phyloP scores from a whole-genome alignment of 2,329 filamentous ascomycete species.

The Venturiaceae sp. region DNA sequence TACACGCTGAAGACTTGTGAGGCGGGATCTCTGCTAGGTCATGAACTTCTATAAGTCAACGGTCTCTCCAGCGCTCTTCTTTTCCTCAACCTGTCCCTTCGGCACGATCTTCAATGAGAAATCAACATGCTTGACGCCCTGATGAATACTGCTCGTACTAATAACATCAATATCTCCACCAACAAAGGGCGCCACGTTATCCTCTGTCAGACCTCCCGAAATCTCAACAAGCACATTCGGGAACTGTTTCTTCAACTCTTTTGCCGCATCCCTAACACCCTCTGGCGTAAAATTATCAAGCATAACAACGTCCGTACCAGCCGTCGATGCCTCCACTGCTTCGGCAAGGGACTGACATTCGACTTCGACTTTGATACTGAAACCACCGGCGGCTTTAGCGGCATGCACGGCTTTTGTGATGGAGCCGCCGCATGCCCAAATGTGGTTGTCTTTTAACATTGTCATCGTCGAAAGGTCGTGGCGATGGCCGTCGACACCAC shows the following conservation, averaged over 20 bases:
- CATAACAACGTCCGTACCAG: conserved; percentile 94
- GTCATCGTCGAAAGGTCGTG: conserved; percentile 87
- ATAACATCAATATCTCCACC: conserved; percentile 78
- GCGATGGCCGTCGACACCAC: conserved; percentile 82
- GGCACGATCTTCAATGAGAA: conserved; percentile 84
- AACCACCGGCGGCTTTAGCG: conserved; percentile 76
- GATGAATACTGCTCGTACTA: conserved; percentile 93
- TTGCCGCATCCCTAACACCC: conserved; percentile 65
- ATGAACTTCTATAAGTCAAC: too few species aligned
- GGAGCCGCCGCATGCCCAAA: conserved; percentile 68
- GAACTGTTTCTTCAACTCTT: conserved; percentile 71
- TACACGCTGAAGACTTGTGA: too few species aligned
- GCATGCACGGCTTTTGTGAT: conserved; percentile 80
- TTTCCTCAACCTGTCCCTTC: conserved; percentile 15
- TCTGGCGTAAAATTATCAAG: conserved; percentile 87
- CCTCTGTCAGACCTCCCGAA: conserved; percentile 76
- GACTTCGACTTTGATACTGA: conserved; percentile 90
- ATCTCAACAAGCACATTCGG: conserved; percentile 70
- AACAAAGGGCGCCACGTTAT: conserved; percentile 78
- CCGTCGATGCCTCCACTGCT: conserved; percentile 82
- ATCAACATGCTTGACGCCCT: conserved; percentile 87
- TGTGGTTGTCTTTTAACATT: conserved; percentile 99
- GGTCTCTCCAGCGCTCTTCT: too few species aligned
- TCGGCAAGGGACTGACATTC: conserved; percentile 84
- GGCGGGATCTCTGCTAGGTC: too few species aligned